phyloP scores from a whole-genome alignment of 768 basidiomycete genomes.

The Serendipita indica region DNA sequence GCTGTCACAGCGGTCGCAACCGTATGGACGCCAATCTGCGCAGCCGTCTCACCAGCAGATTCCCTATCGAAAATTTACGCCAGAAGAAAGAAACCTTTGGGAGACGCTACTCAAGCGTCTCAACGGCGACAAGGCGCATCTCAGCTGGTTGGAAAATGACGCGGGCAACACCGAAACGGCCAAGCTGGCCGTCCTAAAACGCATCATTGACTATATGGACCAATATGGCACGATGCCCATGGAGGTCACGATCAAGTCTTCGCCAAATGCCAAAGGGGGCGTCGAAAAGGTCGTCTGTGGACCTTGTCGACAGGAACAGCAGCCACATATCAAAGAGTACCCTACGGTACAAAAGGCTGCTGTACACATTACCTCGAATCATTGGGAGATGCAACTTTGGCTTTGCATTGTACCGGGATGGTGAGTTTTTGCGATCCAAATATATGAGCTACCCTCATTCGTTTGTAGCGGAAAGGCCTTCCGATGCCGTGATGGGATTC shows the following conservation, averaged over 20 bases:
- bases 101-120: no score
- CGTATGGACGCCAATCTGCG: no score
- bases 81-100: no score
- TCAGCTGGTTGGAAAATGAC: background rate
- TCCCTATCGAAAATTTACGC: no score
- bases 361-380: background rate
- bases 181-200: background rate
- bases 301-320: background rate
- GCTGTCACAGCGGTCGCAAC: no score
- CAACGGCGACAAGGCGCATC: background rate
- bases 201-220: background rate
- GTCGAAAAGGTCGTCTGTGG: background rate
- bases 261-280: background rate
- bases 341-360: background rate
- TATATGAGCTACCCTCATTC: background rate
- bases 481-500: background rate
- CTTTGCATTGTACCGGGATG: background rate
- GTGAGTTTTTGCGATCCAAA: background rate
- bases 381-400: background rate
- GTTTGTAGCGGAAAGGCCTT: background rate
- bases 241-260: background rate
- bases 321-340: background rate
- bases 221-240: background rate
- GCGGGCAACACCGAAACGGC: background rate
- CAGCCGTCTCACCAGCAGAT: no score